Evolutionary conservation across 805 yeast species (phyloP), one percentile per base, ranked within the genome.

Genomic region (Yarrowia hollandica): DNA sequence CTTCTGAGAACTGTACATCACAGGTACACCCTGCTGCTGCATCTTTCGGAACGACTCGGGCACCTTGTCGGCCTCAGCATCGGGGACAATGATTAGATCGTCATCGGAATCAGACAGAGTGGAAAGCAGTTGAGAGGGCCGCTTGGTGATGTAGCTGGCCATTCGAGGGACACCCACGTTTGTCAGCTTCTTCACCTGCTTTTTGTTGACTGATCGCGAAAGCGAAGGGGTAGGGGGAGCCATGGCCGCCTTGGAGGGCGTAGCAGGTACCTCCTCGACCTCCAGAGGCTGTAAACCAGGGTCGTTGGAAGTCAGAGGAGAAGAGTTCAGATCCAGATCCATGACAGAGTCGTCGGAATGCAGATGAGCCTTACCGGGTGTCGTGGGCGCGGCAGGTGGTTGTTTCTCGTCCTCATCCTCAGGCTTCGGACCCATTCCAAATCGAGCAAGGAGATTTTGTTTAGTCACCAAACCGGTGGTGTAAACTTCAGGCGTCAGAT

Each of bases 401-500:
- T n/a, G n/a, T n/a, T n/a, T 5, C 12, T 26, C 34, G 6, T 4
- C 25, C 18, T 15, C 4, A 16, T 10, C 19, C 6, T 15, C 15
- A 16, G 23, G 30, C 33, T 12, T 41, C 4, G 44, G 34, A 35
- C 18, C 35, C 44, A 23, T 35, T 9, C 42, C 44, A 14, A 52
- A 52, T 12, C 44, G 31, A 25, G 58, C 42, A 1, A 52, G 25
- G 3, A 52, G 44, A 25, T 15, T 18, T 44, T 52, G 58, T 5
- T 52, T 52, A 18, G 58, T 52, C 1, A n/a, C 31, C 12, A 35
- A n/a, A n/a, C 58, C 58, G 4, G 44, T 57, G 14, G 65, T 64
- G 37, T 62, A 62, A 3, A 56, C 41, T 34, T 62, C 64, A 3
- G 68, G 68, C 3, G 65, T 67, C n/a, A 66, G 60, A 19, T 65